Evolutionary conservation across 2,329 filamentous ascomycete species (phyloP), one percentile per base, ranked within the genome.

Genomic region (Diaporthe humulicola): DNA sequence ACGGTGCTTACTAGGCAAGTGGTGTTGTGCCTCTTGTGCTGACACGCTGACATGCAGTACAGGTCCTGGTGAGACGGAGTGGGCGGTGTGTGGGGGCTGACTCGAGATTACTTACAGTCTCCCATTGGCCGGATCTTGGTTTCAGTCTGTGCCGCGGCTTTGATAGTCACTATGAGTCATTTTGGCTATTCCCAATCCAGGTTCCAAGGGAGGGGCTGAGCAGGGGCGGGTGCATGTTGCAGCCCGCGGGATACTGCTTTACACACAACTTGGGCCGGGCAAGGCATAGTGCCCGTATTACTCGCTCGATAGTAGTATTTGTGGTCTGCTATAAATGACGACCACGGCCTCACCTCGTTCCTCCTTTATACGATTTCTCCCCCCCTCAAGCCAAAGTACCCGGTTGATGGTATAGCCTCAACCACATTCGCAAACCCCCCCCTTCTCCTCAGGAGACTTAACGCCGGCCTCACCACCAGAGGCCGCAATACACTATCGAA

Each of bases 401-500:
- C 38, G 67, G 66, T 71, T 72, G 69, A 72, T 74, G 69, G 73
- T 74, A 38, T 66, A 71, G 28, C 69, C 19, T 58, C 69, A 58
- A 66, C 61, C 56, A 48, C 38, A 33, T 36, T 10, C 36, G n/a
- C n/a, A n/a, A n/a, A 40, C 42, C 50, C 40, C 54, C 30, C 45
- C 42, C 50, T 42, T 64, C 70, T 72, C 57, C 52, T 48, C 8
- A 45, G 71, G 74, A 71, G 57, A 73, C 54, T 42, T 22, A 17
- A 66, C 50, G 58, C 75, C 77, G 81, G 80, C 81, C 81, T 82
- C 81, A 74, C 58, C 64, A 56, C 64, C 60, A 75, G 81, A 79
- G 81, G 79, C 81, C 79, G 76, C 33, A 77, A 17, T 19, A 45
- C 75, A 80, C 74, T 73, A 76, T 81, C 79, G 79, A 80, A 80